phyloP scores from a whole-genome alignment of 306 rosid species.

The Citrullus amarus region DNA sequence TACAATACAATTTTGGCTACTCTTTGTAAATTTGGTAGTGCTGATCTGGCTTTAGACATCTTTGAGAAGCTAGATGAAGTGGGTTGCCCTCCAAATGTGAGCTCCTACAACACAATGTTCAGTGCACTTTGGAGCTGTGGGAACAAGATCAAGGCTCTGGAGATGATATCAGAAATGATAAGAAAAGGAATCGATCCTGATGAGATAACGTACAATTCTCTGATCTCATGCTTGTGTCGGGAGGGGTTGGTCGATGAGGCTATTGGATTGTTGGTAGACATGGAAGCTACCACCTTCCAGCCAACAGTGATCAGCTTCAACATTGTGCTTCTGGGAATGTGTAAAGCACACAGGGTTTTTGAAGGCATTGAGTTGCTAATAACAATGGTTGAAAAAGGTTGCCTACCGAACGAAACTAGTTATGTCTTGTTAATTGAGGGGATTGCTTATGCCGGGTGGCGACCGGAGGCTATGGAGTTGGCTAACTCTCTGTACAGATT shows the following conservation, averaged over 20 bases:
- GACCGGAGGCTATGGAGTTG: conserved; percentile 55
- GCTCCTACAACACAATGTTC: conserved; percentile 78
- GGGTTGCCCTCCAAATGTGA: conserved; percentile 73
- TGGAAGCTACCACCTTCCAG: conserved; percentile 37
- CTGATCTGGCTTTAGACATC: conserved; percentile 51
- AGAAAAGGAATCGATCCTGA: conserved; percentile 52
- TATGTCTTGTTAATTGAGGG: conserved; percentile 60
- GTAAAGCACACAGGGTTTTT: conserved; percentile 42
- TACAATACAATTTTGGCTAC: conserved; percentile 68
- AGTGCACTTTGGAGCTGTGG: conserved; percentile 68
- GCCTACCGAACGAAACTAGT: conserved; percentile 61
- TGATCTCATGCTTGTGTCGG: conserved; percentile 75
- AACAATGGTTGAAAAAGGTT: conserved; percentile 56
- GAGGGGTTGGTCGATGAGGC: conserved; percentile 82
- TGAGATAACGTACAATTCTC: conserved; percentile 61
- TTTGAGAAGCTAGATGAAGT: conserved; percentile 56
- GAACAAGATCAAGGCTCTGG: conserved; percentile 47
- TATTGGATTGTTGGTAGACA: conserved; percentile 57
- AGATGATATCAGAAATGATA: conserved; percentile 62
- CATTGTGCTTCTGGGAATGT: conserved; percentile 61
- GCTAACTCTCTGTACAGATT: conserved; percentile 43
- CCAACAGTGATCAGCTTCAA: conserved; percentile 65
- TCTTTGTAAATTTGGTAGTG: conserved; percentile 56
- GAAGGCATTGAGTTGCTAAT: conserved; percentile 59
- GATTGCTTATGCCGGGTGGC: conserved; percentile 70